A percentile compares a stretch with the other conserved stretches of the same genome.
phyloP scores from a whole-genome alignment of 306 rosid species.

The Trifolium fragiferum region DNA sequence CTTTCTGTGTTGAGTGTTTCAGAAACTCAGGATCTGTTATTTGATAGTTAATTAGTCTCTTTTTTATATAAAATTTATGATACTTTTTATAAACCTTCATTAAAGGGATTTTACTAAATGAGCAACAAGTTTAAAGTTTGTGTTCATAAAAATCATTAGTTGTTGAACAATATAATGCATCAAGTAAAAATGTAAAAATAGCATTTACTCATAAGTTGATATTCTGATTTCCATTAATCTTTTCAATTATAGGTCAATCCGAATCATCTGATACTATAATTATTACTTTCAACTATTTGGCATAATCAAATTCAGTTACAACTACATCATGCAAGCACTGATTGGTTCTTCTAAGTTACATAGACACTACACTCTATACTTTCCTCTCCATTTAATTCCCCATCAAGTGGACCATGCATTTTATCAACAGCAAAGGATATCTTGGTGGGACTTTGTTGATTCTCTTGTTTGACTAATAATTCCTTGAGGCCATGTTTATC shows the following conservation, averaged over 20 bases:
- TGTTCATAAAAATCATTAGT: constrained; percentile 2
- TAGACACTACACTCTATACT: constrained; percentile 78
- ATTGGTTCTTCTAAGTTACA: constrained; percentile 58
- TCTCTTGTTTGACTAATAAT: constrained; percentile 53
- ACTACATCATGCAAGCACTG: constrained; percentile 47
- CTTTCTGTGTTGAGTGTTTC: background rate
- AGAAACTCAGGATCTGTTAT: background rate
- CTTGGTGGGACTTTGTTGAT: constrained; percentile 49
- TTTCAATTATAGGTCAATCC: background rate
- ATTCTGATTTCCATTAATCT: background rate
- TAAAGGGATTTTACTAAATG: background rate
- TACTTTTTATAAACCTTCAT: background rate
- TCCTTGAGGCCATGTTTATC: constrained; percentile 69
- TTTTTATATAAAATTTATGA: background rate
- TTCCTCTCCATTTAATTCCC: constrained; percentile 65
- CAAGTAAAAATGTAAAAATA: constrained; percentile 12
- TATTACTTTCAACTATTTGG: constrained; percentile 25
- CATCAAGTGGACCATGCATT: constrained; percentile 45
- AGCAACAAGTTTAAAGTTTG: background rate
- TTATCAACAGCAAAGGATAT: constrained; percentile 50
- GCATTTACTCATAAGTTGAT: background rate
- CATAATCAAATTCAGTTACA: constrained; percentile 42
- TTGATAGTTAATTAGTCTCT: background rate
- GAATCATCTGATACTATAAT: constrained; percentile 9
- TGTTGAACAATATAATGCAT: constrained; percentile 35